Evolutionary conservation across 768 basidiomycete genomes (phyloP).

Genomic region (Gelatoporia subvermispora): DNA sequence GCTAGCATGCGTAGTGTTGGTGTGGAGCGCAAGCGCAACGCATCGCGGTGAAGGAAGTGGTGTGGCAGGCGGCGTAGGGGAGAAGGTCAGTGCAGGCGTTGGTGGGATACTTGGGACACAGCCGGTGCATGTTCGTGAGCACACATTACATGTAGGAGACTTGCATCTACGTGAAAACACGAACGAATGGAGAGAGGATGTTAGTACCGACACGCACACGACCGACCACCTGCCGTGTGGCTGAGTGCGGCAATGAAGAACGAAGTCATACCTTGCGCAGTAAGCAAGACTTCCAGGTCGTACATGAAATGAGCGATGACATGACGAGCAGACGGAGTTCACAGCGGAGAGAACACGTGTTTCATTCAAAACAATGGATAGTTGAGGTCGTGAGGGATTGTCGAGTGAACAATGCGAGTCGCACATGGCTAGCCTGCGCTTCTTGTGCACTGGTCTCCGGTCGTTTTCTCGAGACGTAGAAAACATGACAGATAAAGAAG

Average conservation of each 20-base stretch:
- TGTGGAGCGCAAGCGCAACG: constrained; percentile 15
- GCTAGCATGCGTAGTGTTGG: constrained; percentile 1
- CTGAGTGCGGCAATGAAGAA: background rate
- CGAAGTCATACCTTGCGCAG: constrained; percentile 6
- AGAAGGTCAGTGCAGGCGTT: constrained; percentile 31
- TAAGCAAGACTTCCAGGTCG: constrained; percentile 7
- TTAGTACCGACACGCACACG: background rate
- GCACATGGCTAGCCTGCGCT: background rate
- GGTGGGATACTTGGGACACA: constrained; percentile 30
- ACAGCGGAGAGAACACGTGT: background rate
- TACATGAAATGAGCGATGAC: constrained; percentile 9
- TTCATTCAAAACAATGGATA: background rate
- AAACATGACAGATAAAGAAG: background rate
- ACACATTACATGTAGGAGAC: constrained; percentile 30
- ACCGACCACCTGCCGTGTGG: background rate
- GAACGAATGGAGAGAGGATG: too few species aligned
- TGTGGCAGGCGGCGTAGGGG: constrained; percentile 16
- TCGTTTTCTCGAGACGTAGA: background rate
- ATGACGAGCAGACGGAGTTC: constrained; percentile 8
- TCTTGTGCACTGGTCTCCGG: constrained; percentile 1
- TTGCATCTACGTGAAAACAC: constrained; percentile 22
- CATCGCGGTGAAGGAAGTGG: constrained; percentile 20
- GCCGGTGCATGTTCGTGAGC: constrained; percentile 33
- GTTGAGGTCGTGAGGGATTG: background rate
- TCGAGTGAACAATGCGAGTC: background rate